A percentile compares a stretch with the other conserved stretches of the same genome.
phyloP scores from a whole-genome alignment of 345 rosid genomes.

The Ceriops zippeliana region DNA sequence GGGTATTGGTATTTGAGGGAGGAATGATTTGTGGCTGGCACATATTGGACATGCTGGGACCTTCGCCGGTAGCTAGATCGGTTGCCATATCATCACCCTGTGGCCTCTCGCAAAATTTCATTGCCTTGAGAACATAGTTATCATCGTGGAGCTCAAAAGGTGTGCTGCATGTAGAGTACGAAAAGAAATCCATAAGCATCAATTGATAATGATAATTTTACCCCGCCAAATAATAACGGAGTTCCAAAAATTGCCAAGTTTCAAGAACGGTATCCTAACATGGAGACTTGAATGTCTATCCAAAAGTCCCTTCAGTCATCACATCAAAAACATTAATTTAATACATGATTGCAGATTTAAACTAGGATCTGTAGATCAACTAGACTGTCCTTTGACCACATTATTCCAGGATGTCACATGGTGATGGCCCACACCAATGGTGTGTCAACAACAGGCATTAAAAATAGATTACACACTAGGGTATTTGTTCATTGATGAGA shows the following conservation, averaged over 20 bases:
- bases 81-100: conserved; percentile 36
- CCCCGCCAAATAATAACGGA: not conserved
- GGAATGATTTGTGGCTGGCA: conserved; percentile 44
- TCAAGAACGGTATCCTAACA: not conserved
- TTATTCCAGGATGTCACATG: not conserved
- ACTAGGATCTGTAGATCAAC: not conserved
- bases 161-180: conserved; percentile 52
- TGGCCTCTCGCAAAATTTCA: conserved; percentile 69
- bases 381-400: not conserved
- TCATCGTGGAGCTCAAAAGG: conserved; percentile 99
- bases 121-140: conserved; percentile 91
- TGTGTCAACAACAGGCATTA: no score
- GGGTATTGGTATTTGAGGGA: conserved; percentile 33
- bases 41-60: conserved; percentile 50
- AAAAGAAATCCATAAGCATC: not conserved
- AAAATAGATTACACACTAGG: no score
- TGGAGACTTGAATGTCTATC: not conserved
- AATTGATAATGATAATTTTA: not conserved
- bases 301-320: conserved; percentile 7
- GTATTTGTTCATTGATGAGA: not conserved
- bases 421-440: not conserved
- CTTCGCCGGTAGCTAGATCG: conserved; percentile 37
- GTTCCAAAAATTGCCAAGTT: not conserved
- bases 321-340: not conserved
- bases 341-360: not conserved